A percentile compares a stretch with the other conserved stretches of the same genome.
phyloP scores from a whole-genome alignment of 345 rosid species.

The Pistacia vera region DNA sequence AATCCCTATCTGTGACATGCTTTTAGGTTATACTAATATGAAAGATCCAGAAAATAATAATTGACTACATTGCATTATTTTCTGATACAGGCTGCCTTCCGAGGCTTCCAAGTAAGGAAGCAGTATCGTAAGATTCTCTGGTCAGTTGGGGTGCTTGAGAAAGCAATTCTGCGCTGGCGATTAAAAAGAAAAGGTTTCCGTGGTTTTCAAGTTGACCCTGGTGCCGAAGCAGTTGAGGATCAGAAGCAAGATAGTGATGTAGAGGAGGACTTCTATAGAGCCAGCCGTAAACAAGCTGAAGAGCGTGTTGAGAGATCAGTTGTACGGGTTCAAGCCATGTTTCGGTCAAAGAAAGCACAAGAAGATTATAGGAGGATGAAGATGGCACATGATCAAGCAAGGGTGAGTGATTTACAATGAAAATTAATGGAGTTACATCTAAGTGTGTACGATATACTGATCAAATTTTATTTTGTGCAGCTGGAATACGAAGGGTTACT shows the following conservation, averaged over 20 bases:
- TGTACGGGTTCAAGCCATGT: constrained; percentile 86
- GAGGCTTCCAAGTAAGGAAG: constrained; percentile 80
- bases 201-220: constrained; percentile 63
- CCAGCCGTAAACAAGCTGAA: constrained; percentile 84
- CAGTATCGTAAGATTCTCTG: constrained; percentile 79
- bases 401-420: constrained; percentile 41
- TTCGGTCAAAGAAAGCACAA: constrained; percentile 96
- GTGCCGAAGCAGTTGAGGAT: constrained; percentile 32
- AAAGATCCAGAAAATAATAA: neutral
- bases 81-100: constrained; percentile 74
- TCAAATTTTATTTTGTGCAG: constrained; percentile 43
- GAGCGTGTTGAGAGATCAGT: constrained; percentile 91
- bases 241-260: constrained; percentile 39
- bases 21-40: neutral
- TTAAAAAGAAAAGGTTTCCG: constrained; percentile 82
- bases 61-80: constrained; percentile 13
- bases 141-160: constrained; percentile 96
- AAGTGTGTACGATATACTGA: neutral
- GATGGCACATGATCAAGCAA: constrained; percentile 59
- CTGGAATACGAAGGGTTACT: constrained; percentile 55
- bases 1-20: neutral
- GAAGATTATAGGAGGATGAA: constrained; percentile 87
- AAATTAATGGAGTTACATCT: constrained; percentile 9
- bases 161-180: constrained; percentile 89
- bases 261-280: constrained; percentile 75